phyloP scores from a whole-genome alignment of 208 protist genomes.

The Wallacemonas sp. region DNA sequence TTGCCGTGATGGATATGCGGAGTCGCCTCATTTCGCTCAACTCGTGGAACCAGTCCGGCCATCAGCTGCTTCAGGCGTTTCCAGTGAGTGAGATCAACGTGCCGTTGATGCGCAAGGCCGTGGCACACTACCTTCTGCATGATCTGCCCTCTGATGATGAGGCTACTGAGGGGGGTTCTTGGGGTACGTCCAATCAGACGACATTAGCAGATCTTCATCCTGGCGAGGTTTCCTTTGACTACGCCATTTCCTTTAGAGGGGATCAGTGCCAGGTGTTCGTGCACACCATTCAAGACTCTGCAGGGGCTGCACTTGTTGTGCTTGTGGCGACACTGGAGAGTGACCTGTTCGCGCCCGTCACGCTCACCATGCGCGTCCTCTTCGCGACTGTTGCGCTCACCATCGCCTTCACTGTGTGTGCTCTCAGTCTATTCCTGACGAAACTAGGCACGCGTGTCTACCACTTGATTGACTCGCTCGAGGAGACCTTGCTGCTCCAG shows the following conservation, averaged over 20 bases:
- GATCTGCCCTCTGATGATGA: not conserved
- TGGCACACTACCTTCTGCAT: not conserved
- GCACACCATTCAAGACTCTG: not conserved
- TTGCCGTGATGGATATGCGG: slow-evolving; percentile 33
- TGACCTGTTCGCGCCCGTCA: slow-evolving; percentile 21
- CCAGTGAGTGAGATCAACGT: slow-evolving; percentile 1
- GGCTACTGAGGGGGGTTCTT: too few relatives aligned
- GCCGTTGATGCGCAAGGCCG: slow-evolving; percentile 17
- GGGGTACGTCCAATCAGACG: not conserved
- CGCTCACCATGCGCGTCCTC: slow-evolving; percentile 3
- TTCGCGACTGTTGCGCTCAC: slow-evolving; percentile 15
- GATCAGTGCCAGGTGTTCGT: slow-evolving; percentile 19
- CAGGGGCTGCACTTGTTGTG: slow-evolving; percentile 14
- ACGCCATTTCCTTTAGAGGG: slow-evolving; percentile 5
- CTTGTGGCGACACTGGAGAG: slow-evolving; percentile 20
- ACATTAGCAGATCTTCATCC: not conserved
- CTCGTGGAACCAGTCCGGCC: slow-evolving; percentile 42
- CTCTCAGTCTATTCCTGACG: slow-evolving; percentile 4
- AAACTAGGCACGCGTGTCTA: slow-evolving; percentile 16
- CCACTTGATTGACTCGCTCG: slow-evolving; percentile 17
- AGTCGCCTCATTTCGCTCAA: slow-evolving; percentile 28
- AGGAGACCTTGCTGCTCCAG: slow-evolving; percentile 22
- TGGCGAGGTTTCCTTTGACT: not conserved
- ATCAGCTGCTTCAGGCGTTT: not conserved
- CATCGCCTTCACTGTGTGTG: not conserved